Percentiles rank a stretch among this genome's conserved stretches.
These are phyloP conservation scores for Gnaphalium uliginosum DNA, from an alignment of 129 eudicot genomes.

Conservation along the genomic window DNA sequence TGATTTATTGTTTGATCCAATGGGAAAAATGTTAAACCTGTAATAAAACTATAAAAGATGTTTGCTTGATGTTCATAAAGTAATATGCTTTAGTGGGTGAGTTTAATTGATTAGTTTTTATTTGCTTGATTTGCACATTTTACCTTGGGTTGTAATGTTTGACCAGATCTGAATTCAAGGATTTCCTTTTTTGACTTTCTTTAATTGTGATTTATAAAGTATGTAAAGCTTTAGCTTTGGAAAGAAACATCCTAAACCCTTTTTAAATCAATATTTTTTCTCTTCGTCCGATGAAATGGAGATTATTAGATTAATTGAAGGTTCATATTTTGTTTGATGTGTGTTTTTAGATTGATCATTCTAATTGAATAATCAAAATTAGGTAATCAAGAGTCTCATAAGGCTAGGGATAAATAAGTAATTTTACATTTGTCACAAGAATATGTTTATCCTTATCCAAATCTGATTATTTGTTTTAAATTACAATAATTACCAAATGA, in stretches of 20 bases:
- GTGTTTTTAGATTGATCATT: background rate
- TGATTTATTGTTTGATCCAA: conserved; percentile 23
- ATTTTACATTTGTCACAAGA: background rate
- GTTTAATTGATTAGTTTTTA: conserved; percentile 10
- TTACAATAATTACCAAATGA: background rate
- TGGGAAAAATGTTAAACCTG: conserved; percentile 18
- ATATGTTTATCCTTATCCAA: background rate
- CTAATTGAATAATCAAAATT: background rate
- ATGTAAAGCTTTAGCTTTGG: conserved; percentile 10
- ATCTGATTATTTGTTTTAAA: background rate
- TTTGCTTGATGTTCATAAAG: conserved; percentile 13
- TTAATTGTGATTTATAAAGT: conserved; percentile 9
- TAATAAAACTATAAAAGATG: conserved; percentile 6
- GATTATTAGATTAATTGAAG: background rate
- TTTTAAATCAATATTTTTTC: background rate
- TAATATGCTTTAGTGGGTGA: conserved; percentile 16
- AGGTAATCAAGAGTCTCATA: background rate
- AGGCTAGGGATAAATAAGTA: background rate
- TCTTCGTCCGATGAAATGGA: background rate
- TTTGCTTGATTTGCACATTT: conserved; percentile 37
- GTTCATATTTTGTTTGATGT: background rate
- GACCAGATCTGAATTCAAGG: conserved; percentile 40
- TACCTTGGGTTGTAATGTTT: conserved; percentile 28
- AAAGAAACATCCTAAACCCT: conserved; percentile 25
- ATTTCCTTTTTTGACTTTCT: conserved; percentile 14